Evolutionary conservation across 768 basidiomycete species (phyloP).

Genomic region (Phlebiopsis flavidoalba): DNA sequence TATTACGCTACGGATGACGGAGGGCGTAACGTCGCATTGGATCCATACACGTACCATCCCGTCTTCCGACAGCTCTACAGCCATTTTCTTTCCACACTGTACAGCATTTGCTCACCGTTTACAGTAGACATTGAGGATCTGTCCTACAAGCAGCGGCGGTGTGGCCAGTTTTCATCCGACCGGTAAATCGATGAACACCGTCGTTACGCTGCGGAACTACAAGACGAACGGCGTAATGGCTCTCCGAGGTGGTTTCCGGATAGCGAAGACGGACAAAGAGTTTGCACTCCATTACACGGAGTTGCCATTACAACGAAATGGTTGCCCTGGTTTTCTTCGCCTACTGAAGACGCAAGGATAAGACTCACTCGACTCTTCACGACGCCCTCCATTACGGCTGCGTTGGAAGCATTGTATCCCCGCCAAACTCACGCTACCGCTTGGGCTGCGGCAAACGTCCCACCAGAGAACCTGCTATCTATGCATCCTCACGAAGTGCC

Average conservation of each 20-base stretch:
- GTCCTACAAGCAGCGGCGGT: slow-evolving; percentile 66
- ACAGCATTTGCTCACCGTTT: slow-evolving; percentile 58
- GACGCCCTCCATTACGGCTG: slow-evolving; percentile 52
- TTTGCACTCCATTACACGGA: too few relatives aligned
- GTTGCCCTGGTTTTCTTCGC: slow-evolving; percentile 30
- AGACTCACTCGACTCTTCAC: slow-evolving; percentile 62
- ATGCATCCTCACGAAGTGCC: slow-evolving; percentile 21
- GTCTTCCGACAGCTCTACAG: slow-evolving; percentile 52
- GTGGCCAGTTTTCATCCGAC: slow-evolving; percentile 77
- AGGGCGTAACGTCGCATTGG: slow-evolving; percentile 5
- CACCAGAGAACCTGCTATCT: slow-evolving; percentile 36
- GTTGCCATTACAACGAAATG: slow-evolving; percentile 9
- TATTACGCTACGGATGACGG: not conserved
- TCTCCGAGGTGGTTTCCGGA: slow-evolving; percentile 14
- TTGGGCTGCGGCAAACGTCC: slow-evolving; percentile 54
- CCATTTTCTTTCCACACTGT: slow-evolving; percentile 57
- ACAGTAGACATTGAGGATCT: slow-evolving; percentile 66
- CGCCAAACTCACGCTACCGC: slow-evolving; percentile 57
- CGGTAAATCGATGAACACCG: slow-evolving; percentile 45
- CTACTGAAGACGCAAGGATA: slow-evolving; percentile 56
- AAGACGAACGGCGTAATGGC: slow-evolving; percentile 14
- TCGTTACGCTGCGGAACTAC: slow-evolving; percentile 7
- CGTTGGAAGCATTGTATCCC: slow-evolving; percentile 65
- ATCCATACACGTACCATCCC: slow-evolving; percentile 43
- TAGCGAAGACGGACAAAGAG: slow-evolving; percentile 17